These are phyloP conservation scores for Pontederia paniculata DNA, from an alignment of 176 grass and related monocot species.

Conservation along the genomic window DNA sequence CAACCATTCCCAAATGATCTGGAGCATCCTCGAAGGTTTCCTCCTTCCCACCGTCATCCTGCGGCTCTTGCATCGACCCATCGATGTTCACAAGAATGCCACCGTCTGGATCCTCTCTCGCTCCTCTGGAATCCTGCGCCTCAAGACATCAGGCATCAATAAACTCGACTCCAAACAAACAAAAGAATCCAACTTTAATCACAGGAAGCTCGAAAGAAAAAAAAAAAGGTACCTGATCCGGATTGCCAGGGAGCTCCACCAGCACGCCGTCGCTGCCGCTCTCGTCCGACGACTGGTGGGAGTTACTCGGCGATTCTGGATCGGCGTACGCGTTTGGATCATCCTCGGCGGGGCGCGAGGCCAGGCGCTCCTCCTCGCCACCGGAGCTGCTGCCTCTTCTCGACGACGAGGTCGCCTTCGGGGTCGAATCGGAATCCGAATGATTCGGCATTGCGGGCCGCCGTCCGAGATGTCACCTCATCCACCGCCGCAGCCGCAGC, in stretches of 20 bases:
- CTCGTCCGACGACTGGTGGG: conserved; percentile 44
- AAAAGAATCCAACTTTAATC: background rate
- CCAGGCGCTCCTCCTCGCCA: conserved; percentile 19
- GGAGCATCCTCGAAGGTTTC: conserved; percentile 88
- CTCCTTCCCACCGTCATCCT: conserved; percentile 52
- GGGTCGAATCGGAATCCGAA: conserved; percentile 78
- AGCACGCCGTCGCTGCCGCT: conserved; percentile 89
- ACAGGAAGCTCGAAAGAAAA: background rate
- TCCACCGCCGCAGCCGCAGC: conserved; percentile 1
- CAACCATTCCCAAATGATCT: conserved; percentile 36
- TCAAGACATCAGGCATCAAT: conserved; percentile 14
- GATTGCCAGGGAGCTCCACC: conserved; percentile 75
- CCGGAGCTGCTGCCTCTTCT: conserved; percentile 29
- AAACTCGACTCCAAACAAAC: background rate
- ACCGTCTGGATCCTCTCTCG: conserved; percentile 43
- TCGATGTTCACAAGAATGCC: conserved; percentile 76
- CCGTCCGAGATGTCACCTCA: no score
- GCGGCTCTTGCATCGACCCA: conserved; percentile 34
- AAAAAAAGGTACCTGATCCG: conserved; percentile 17
- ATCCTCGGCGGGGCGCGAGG: conserved; percentile 13
- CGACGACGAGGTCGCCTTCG: conserved; percentile 30
- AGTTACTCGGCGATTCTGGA: conserved; percentile 4
- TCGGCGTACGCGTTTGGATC: background rate
- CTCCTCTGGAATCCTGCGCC: conserved; percentile 39
- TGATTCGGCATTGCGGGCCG: conserved; percentile 46